A percentile compares a stretch with the other conserved stretches of the same genome.
These are phyloP conservation scores for Ogataea glucozyma DNA, from an alignment of 805 yeast species.

Conservation along the genomic window DNA sequence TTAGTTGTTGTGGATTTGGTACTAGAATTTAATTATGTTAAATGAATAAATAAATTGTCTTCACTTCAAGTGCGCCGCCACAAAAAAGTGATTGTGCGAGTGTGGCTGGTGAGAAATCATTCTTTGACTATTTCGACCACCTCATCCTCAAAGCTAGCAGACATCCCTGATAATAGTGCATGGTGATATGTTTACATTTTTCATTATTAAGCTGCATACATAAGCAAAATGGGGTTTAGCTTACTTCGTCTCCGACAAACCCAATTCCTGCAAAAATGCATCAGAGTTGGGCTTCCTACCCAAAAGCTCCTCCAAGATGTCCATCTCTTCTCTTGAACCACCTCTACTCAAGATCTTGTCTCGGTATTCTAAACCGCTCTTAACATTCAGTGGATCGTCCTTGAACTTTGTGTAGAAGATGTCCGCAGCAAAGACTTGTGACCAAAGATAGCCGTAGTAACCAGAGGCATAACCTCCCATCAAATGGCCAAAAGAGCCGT, in stretches of 20 bases:
- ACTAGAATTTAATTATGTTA: too few species aligned
- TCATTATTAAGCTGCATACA: too few species aligned
- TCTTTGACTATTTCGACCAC: too few species aligned
- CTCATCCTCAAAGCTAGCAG: too few species aligned
- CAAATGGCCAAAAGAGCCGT: conserved; percentile 77
- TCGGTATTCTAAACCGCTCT: conserved; percentile 66
- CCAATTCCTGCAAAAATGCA: conserved; percentile 72
- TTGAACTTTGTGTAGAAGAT: conserved; percentile 73
- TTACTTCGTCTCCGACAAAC: conserved; percentile 32
- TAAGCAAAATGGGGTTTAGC: too few species aligned
- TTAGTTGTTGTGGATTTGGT: too few species aligned
- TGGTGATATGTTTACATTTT: too few species aligned
- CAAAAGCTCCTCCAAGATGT: conserved; percentile 60
- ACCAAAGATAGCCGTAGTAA: conserved; percentile 85
- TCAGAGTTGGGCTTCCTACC: conserved; percentile 75
- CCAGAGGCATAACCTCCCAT: conserved; percentile 86
- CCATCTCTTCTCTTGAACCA: conserved; percentile 70
- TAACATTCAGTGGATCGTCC: conserved; percentile 62
- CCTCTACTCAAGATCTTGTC: conserved; percentile 70
- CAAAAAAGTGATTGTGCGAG: too few species aligned
- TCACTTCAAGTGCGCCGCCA: not conserved
- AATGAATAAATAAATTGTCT: not conserved
- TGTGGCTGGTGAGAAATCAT: not conserved
- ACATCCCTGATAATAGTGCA: too few species aligned
- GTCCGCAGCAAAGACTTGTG: conserved; percentile 83